Evolutionary conservation across 495 filamentous ascomycete genomes (phyloP).

Genomic region (Xylaria bambusicola): DNA sequence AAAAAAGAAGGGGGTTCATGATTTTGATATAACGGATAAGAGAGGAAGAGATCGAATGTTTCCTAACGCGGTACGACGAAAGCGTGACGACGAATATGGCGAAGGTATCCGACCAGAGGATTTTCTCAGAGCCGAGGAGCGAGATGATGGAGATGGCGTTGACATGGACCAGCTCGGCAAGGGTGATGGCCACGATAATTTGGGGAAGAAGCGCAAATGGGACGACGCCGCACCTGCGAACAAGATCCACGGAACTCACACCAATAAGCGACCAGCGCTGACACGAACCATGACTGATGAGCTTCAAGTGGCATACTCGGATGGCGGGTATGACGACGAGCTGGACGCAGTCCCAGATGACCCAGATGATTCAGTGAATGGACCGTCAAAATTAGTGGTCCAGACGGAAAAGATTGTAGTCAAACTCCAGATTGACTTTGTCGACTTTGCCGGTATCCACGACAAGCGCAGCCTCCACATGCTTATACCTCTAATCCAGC

Average conservation of each 20-base stretch:
- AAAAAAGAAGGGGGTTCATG: slow-evolving; percentile 82
- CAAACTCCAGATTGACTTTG: slow-evolving; percentile 74
- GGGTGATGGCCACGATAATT: slow-evolving; percentile 56
- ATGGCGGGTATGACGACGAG: slow-evolving; percentile 49
- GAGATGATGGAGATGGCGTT: slow-evolving; percentile 74
- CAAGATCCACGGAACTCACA: slow-evolving; percentile 35
- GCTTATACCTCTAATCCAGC: slow-evolving; percentile 91
- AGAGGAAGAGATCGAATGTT: slow-evolving; percentile 94
- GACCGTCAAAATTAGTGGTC: slow-evolving; percentile 74
- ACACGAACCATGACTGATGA: slow-evolving; percentile 42
- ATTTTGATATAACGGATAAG: slow-evolving; percentile 90
- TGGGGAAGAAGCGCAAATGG: slow-evolving; percentile 95
- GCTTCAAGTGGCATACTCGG: slow-evolving; percentile 41
- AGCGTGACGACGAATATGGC: slow-evolving; percentile 86
- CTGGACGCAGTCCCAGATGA: slow-evolving; percentile 58
- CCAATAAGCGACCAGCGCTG: slow-evolving; percentile 43
- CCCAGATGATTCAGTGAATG: slow-evolving; percentile 58
- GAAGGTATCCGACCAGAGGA: slow-evolving; percentile 92
- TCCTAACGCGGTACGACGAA: slow-evolving; percentile 77
- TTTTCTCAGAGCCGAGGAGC: slow-evolving; percentile 89
- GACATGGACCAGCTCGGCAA: slow-evolving; percentile 49
- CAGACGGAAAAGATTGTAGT: slow-evolving; percentile 61
- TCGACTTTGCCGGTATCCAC: slow-evolving; percentile 91
- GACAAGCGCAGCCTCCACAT: slow-evolving; percentile 91
- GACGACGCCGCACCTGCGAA: slow-evolving; percentile 61